Conservation (phyloP, 495 filamentous ascomycete species). For the Tuber borchii region DNA sequence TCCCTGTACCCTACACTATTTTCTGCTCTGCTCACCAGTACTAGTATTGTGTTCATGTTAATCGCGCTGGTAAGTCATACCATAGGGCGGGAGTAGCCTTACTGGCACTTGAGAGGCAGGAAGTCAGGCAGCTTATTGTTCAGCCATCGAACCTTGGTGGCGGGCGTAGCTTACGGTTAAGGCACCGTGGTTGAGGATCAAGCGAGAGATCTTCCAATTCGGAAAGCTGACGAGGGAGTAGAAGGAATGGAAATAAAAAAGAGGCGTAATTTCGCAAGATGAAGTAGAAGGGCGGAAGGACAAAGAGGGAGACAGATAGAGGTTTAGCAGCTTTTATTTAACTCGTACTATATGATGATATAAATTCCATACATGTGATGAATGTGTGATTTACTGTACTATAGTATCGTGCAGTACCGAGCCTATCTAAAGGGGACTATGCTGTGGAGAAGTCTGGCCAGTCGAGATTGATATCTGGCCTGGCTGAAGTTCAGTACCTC, state of each 20-base stretch:
- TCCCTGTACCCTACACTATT: neutral
- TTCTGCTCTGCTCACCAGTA: neutral
- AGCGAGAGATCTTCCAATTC: neutral
- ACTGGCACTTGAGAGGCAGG: neutral
- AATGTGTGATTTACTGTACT: neutral
- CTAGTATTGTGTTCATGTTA: neutral
- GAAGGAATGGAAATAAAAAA: neutral
- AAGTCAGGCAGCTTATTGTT: neutral
- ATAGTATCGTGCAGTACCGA: neutral
- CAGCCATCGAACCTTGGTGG: neutral
- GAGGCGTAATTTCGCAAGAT: neutral
- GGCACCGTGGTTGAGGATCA: neutral
- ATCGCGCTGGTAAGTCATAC: neutral
- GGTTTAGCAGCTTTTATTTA: neutral
- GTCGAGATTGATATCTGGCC: neutral
- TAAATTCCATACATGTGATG: neutral
- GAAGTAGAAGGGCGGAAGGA: neutral
- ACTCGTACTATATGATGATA: neutral
- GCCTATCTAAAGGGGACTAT: neutral
- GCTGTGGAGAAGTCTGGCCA: neutral
- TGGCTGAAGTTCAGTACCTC: neutral
- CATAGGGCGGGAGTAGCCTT: slow-evolving; percentile 1
- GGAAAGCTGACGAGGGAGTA: neutral
- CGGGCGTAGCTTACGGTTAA: neutral
- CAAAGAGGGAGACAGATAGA: neutral